A percentile compares a stretch with the other conserved stretches of the same genome.
These are phyloP conservation scores for Eucalyptus erythrocorys DNA, from an alignment of 345 rosid genomes.

Conservation along the genomic window DNA sequence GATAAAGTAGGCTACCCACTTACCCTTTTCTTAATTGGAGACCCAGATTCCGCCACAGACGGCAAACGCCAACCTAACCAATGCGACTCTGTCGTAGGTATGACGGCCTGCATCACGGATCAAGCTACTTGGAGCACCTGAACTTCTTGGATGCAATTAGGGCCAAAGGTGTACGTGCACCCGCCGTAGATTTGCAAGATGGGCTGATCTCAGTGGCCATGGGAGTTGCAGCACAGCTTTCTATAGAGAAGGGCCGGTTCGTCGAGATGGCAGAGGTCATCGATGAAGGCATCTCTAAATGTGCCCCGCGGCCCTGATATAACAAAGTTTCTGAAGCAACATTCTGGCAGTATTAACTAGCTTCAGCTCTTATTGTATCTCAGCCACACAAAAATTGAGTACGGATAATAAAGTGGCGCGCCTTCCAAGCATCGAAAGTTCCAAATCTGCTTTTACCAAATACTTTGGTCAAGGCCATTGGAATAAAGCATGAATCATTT, in stretches of 20 bases:
- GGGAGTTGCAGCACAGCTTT: conserved; percentile 94
- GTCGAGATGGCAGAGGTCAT: conserved; percentile 59
- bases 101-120: conserved; percentile 87
- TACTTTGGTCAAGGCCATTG: not conserved
- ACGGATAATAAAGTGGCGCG: not conserved
- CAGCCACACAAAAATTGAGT: not conserved
- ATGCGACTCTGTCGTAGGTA: conserved; percentile 29
- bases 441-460: not conserved
- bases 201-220: conserved; percentile 91
- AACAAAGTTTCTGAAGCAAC: not conserved
- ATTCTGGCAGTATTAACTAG: not conserved
- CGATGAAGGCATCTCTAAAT: not conserved
- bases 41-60: not conserved
- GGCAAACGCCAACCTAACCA: not conserved
- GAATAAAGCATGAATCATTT: not conserved
- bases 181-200: conserved; percentile 69
- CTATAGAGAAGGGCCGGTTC: conserved; percentile 61
- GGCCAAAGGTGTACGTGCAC: conserved; percentile 29
- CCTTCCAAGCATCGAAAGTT: not conserved
- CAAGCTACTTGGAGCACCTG: conserved; percentile 91
- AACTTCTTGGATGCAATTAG: conserved; percentile 55
- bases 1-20: conserved; percentile 32
- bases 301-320: not conserved
- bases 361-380: not conserved
- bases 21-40: not conserved